Conservation (phyloP, 305 asterid genomes). For the Solanum hybrid region DNA sequence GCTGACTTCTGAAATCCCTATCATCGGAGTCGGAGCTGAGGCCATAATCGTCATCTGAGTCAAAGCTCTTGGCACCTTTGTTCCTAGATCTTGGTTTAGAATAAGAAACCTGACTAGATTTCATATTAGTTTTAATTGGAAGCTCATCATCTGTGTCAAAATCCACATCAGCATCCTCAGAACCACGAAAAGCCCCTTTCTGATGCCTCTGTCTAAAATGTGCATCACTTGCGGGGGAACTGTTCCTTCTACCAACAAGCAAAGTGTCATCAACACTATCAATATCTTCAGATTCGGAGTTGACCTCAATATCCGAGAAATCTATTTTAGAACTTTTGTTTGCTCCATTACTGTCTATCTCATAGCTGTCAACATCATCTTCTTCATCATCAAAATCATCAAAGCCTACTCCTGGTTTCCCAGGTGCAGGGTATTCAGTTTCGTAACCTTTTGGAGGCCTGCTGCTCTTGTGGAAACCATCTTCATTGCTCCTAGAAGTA, state of each 20-base stretch:
- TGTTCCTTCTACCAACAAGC: slow-evolving; percentile 23
- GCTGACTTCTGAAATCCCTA: slow-evolving; percentile 26
- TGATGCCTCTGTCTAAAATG: slow-evolving; percentile 23
- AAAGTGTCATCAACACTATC: slow-evolving; percentile 24
- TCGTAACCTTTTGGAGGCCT: slow-evolving; percentile 31
- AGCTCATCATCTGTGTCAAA: slow-evolving; percentile 76
- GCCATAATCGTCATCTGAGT: slow-evolving; percentile 50
- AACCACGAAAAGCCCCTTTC: slow-evolving; percentile 25
- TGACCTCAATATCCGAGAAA: slow-evolving; percentile 73
- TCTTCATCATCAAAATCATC: slow-evolving; percentile 91
- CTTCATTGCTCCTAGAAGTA: slow-evolving; percentile 30
- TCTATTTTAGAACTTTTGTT: slow-evolving; percentile 39
- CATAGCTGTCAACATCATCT: slow-evolving; percentile 77
- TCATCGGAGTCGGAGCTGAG: slow-evolving; percentile 36
- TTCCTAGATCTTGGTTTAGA: slow-evolving; percentile 30
- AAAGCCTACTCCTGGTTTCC: slow-evolving; percentile 49
- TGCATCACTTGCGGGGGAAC: slow-evolving; percentile 14
- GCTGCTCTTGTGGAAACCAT: slow-evolving; percentile 30
- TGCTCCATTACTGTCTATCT: slow-evolving; percentile 51
- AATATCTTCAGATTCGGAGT: slow-evolving; percentile 55
- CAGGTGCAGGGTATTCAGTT: slow-evolving; percentile 28
- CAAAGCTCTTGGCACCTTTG: slow-evolving; percentile 32
- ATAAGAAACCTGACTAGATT: slow-evolving; percentile 56
- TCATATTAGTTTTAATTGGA: slow-evolving; percentile 66
- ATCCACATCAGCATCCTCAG: slow-evolving; percentile 47